phyloP scores from a whole-genome alignment of 106 monocot species.

The Narthecium ossifragum region DNA sequence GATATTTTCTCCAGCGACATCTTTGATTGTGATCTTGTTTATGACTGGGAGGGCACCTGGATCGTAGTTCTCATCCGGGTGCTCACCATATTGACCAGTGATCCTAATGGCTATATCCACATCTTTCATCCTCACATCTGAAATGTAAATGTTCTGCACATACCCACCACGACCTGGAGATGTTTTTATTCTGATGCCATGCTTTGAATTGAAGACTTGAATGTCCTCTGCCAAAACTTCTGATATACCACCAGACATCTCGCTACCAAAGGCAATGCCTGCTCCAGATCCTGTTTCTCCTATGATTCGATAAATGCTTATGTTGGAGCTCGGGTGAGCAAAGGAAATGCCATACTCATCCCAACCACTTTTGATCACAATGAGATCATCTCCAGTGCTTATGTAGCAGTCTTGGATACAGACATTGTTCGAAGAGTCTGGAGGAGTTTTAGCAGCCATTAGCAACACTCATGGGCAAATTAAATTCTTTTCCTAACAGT shows the following conservation, averaged over 20 bases:
- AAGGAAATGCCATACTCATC: conserved; percentile 82
- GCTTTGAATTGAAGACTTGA: conserved; percentile 39
- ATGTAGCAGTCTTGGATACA: conserved; percentile 87
- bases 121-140: conserved; percentile 33
- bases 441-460: conserved; percentile 13
- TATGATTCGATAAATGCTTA: conserved; percentile 35
- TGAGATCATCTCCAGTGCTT: conserved; percentile 53
- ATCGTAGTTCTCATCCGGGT: conserved; percentile 63
- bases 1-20: conserved; percentile 39
- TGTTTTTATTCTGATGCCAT: conserved; percentile 67
- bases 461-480: no score
- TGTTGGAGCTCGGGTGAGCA: conserved; percentile 59
- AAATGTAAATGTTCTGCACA: conserved; percentile 39
- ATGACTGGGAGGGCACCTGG: conserved; percentile 42
- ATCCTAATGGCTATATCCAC: conserved; percentile 55
- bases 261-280: conserved; percentile 74
- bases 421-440: conserved; percentile 74
- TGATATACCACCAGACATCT: conserved; percentile 83
- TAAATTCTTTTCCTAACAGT: no score
- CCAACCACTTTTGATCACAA: conserved; percentile 81
- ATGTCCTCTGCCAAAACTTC: conserved; percentile 46
- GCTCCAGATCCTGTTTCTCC: conserved; percentile 35
- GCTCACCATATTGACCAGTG: conserved; percentile 47
- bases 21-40: conserved; percentile 37
- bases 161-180: conserved; percentile 71